Percentiles rank a stretch among this genome's conserved stretches.
Conservation (phyloP, 2,329 filamentous ascomycete genomes). For the Moelleriella libera region DNA sequence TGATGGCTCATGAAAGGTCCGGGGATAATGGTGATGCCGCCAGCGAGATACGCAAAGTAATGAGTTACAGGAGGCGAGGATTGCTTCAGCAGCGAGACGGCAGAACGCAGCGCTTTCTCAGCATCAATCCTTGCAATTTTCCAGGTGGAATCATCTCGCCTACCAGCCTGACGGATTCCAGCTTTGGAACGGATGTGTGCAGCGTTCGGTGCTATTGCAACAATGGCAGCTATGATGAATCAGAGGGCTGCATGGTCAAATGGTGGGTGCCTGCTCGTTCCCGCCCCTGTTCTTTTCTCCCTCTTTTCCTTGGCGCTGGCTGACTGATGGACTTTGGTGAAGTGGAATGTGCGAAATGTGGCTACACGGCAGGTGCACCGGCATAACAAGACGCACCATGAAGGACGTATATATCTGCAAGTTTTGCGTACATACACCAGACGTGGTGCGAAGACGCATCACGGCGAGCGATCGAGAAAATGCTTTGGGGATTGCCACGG, state of each 20-base stretch:
- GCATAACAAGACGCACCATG: slow-evolving; percentile 40
- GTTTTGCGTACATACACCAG: slow-evolving; percentile 47
- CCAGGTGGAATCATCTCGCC: slow-evolving; percentile 32
- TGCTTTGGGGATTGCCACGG: slow-evolving; percentile 16
- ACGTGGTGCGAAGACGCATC: slow-evolving; percentile 32
- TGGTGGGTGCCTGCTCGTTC: slow-evolving; percentile 31
- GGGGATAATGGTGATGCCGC: slow-evolving; percentile 39
- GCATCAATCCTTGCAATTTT: slow-evolving; percentile 17
- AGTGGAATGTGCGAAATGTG: slow-evolving; percentile 53
- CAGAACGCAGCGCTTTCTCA: slow-evolving; percentile 19
- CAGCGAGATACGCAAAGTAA: slow-evolving; percentile 44
- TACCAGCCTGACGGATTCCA: slow-evolving; percentile 33
- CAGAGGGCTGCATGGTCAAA: slow-evolving; percentile 45
- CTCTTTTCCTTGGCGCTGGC: too few relatives aligned
- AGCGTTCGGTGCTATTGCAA: slow-evolving; percentile 45
- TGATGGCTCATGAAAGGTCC: slow-evolving; percentile 29
- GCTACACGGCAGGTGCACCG: slow-evolving; percentile 49
- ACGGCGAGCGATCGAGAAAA: slow-evolving; percentile 25
- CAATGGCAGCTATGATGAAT: slow-evolving; percentile 25
- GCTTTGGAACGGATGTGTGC: slow-evolving; percentile 24
- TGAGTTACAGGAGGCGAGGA: slow-evolving; percentile 34
- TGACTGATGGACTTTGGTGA: neutral
- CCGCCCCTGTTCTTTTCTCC: neutral
- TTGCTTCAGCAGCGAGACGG: slow-evolving; percentile 15
- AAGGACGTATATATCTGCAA: slow-evolving; percentile 49